Base-by-base conservation (phyloP, 2,329 filamentous ascomycete genomes). In the Sarocladium kiliense region DNA sequence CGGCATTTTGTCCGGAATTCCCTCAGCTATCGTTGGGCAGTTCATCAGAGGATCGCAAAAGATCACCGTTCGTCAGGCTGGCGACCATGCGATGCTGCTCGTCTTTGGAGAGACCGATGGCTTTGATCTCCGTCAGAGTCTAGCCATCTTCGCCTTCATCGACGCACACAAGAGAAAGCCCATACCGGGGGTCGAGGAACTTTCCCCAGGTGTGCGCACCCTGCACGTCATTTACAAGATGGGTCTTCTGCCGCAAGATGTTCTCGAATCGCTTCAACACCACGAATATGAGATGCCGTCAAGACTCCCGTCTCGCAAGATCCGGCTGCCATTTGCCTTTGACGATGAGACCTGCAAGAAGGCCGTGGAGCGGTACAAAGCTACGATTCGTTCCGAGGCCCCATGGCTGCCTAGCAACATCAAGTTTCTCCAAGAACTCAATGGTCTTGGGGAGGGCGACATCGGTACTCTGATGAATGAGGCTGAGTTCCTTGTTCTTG, bases 361-460 rank as follows among this genome's bases (percentile, higher is more conserved):
- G 32, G 82, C 83, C 0, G 76, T 84, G 1, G 69, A 80, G 45
- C 75, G 84, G 3, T 87, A 87, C 65, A 79, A 79, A 63, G 79
- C 79, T 23, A 86, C 82, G 1, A 82, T 85, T 58, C 75, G 84
- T 6, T 75, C 78, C 1, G 77, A 82, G 50, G 84, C 84, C 0
- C 77, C 80, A 0, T 87, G 84, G 62, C 71, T 87, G 0, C 84
- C 84, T 0, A 80, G 82, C 59, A 86, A 86, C 54, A 72, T 85
- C 39, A 73, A 78, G 1, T 87, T 86, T 55, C 58, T 75, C 2
- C 63, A 68, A 53, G 57, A 61, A 42, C 59, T 72, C 11, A 73
- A 73, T 56, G 68, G 64, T 0, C 58, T 71, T 16, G 47, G 11
- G 30, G 47, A 34, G 9, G 58, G 62, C 2, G 60, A 64, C 1